Evolutionary conservation across 768 basidiomycete genomes (phyloP).

Genomic region (Psilocybe azurescens): DNA sequence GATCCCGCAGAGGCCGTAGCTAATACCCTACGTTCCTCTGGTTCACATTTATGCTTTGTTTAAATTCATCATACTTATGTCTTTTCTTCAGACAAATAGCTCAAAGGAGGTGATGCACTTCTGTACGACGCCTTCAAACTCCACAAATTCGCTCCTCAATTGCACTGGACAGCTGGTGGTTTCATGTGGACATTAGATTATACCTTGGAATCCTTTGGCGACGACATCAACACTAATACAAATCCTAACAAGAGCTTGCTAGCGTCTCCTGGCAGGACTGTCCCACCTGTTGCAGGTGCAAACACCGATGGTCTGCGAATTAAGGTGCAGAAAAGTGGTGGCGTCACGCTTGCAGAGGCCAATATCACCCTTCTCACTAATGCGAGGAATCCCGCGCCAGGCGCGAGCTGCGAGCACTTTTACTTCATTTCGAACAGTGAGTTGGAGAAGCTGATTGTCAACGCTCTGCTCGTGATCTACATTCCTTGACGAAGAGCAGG

Average conservation of each 20-base stretch:
- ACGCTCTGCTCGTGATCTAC: conserved; percentile 71
- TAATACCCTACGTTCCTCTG: conserved; percentile 67
- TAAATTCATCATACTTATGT: neutral
- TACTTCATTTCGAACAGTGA: conserved; percentile 70
- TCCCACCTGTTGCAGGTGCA: conserved; percentile 27
- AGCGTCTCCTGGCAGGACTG: conserved; percentile 40
- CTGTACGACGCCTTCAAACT: conserved; percentile 79
- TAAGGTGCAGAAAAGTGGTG: conserved; percentile 72
- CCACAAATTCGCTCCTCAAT: conserved; percentile 74
- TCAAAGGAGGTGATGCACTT: conserved; percentile 79
- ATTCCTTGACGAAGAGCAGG: conserved; percentile 45
- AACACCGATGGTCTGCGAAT: conserved; percentile 43
- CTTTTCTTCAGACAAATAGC: conserved; percentile 39
- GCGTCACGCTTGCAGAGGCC: conserved; percentile 63
- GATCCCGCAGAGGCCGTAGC: conserved; percentile 74
- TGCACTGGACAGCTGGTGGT: conserved; percentile 88
- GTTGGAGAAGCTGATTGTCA: conserved; percentile 78
- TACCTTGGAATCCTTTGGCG: conserved; percentile 64
- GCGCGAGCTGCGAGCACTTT: conserved; percentile 68
- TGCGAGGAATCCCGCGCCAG: conserved; percentile 38
- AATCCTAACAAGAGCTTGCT: conserved; percentile 34
- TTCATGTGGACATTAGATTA: conserved; percentile 81
- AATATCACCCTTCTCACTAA: conserved; percentile 68
- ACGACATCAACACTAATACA: conserved; percentile 35
- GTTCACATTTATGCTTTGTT: conserved; percentile 38